Percentiles rank a stretch among this genome's conserved stretches.
These are phyloP conservation scores for Trichoderma guizhouense DNA, from an alignment of 2,329 filamentous ascomycete genomes.

Conservation along the genomic window DNA sequence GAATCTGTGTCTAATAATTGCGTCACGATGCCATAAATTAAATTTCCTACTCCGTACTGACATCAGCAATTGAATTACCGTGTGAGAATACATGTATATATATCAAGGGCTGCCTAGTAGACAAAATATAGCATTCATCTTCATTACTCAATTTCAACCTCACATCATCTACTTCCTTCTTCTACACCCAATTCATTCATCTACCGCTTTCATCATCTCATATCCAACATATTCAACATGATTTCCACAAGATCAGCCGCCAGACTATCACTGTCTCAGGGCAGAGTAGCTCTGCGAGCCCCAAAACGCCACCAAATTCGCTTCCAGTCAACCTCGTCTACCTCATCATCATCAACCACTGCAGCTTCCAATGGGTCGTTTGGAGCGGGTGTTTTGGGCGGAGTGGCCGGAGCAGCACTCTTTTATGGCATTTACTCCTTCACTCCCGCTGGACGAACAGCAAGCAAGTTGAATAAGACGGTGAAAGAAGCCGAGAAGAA, in stretches of 20 bases:
- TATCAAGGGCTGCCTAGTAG: too few relatives aligned
- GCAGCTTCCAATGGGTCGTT: constrained; percentile 25
- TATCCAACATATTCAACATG: neutral
- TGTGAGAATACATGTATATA: neutral
- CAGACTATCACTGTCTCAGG: constrained; percentile 4
- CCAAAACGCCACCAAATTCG: constrained; percentile 12
- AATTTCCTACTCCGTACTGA: neutral
- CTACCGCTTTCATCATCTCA: neutral
- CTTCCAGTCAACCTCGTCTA: constrained; percentile 13
- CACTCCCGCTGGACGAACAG: constrained; percentile 42
- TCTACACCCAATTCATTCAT: neutral
- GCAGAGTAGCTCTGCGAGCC: neutral
- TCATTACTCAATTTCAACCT: neutral
- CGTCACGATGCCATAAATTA: constrained; percentile 12
- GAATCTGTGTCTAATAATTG: neutral
- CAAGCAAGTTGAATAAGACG: constrained; percentile 44
- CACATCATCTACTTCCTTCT: neutral
- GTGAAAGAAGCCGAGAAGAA: constrained; percentile 56
- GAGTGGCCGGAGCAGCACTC: constrained; percentile 40
- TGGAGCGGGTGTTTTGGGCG: constrained; percentile 42
- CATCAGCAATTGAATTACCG: neutral
- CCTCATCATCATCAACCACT: neutral
- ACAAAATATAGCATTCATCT: neutral
- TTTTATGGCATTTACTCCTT: constrained; percentile 44
- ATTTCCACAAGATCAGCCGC: constrained; percentile 12